Conservation (phyloP, 345 rosid species). For the Syzygium aromaticum region DNA sequence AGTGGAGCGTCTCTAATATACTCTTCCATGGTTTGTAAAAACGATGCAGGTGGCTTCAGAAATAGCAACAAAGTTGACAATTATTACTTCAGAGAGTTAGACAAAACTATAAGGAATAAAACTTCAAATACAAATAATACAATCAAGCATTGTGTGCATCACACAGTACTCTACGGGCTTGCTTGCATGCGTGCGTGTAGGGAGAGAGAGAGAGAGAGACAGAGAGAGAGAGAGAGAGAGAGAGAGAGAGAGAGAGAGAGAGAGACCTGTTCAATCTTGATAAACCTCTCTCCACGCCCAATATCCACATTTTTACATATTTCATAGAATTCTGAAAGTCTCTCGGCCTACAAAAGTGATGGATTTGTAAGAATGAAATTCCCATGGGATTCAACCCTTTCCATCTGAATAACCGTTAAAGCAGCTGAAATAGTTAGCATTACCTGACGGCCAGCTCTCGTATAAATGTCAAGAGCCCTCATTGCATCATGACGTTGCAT, state of each 20-base stretch:
- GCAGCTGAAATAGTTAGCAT: background rate
- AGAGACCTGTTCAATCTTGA: constrained; percentile 89
- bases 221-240: constrained; percentile 11
- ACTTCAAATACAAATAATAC: background rate
- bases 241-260: background rate
- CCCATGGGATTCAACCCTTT: background rate
- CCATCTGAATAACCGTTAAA: background rate
- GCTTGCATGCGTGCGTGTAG: background rate
- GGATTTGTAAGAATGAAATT: background rate
- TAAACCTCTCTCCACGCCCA: constrained; percentile 78
- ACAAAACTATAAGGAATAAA: background rate
- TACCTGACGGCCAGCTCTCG: constrained; percentile 92
- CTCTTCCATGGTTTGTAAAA: constrained; percentile 98
- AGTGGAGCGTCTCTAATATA: constrained; percentile 85
- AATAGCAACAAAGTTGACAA: background rate
- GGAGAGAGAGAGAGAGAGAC: background rate
- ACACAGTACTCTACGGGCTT: background rate
- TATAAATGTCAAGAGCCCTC: constrained; percentile 75
- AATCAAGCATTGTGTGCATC: background rate
- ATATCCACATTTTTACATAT: constrained; percentile 75
- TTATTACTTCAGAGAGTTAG: background rate
- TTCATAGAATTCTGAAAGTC: constrained; percentile 91
- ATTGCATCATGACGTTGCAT: constrained; percentile 86
- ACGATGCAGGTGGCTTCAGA: constrained; percentile 81
- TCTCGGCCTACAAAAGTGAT: constrained; percentile 57